Evolutionary conservation across 2,329 filamentous ascomycete species (phyloP).

Genomic region (Rhynchosporium secalis): DNA sequence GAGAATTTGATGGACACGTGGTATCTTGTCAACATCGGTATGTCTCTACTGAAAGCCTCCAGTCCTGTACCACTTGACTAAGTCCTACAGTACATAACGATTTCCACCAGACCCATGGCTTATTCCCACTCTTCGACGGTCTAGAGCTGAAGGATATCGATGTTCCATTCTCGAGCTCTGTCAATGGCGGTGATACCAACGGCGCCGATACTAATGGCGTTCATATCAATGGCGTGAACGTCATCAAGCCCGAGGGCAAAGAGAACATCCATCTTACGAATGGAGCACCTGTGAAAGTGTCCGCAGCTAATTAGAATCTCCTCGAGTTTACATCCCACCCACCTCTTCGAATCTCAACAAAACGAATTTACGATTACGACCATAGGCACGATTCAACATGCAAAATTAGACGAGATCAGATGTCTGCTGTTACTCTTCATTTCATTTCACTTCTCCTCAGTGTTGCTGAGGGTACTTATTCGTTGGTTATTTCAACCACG

Average conservation of each 20-base stretch:
- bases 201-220: constrained; percentile 8
- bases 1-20: constrained; percentile 83
- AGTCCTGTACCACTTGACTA: constrained; percentile 28
- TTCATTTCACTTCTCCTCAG: not conserved
- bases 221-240: constrained; percentile 24
- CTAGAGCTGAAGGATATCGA: constrained; percentile 69
- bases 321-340: not conserved
- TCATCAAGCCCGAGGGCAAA: constrained; percentile 14
- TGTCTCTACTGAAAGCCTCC: constrained; percentile 40
- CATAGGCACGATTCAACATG: constrained; percentile 38
- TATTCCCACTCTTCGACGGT: constrained; percentile 84
- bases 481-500: not conserved
- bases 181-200: constrained; percentile 22
- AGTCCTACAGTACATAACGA: constrained; percentile 83
- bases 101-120: constrained; percentile 79
- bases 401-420: constrained; percentile 18
- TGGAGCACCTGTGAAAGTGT: constrained; percentile 15
- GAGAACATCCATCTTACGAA: constrained; percentile 31
- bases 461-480: not conserved
- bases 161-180: constrained; percentile 37
- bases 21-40: constrained; percentile 94
- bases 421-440: constrained; percentile 17
- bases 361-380: constrained; percentile 8
- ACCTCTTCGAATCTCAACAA: constrained; percentile 24
- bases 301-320: not conserved